Conservation (phyloP, 257 asterid genomes). For the Thymus mandschuricus region DNA sequence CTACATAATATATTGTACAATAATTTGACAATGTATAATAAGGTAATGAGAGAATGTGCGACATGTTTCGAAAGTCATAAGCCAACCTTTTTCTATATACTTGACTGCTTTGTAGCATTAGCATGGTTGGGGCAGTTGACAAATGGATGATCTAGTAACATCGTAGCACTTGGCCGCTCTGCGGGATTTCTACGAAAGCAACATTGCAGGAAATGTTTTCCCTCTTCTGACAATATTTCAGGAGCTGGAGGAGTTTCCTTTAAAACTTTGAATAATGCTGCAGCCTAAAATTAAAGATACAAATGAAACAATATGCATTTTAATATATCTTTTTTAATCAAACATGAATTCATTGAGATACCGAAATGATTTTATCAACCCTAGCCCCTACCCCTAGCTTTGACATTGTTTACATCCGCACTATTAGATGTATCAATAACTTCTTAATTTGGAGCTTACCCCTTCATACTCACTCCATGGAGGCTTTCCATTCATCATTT, state of each 20-base stretch:
- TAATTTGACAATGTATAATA: neutral
- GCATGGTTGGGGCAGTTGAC: conserved; percentile 30
- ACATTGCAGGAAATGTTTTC: conserved; percentile 68
- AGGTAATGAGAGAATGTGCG: too few relatives aligned
- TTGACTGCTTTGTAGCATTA: neutral
- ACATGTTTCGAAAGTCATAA: too few relatives aligned
- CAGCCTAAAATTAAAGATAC: conserved; percentile 49
- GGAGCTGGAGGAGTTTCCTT: conserved; percentile 83
- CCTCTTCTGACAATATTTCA: conserved; percentile 74
- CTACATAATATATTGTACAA: conserved; percentile 46
- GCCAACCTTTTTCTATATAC: conserved; percentile 21
- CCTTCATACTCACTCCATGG: conserved; percentile 99
- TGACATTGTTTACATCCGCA: too few relatives aligned
- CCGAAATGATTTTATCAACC: too few relatives aligned
- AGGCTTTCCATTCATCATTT: conserved; percentile 89
- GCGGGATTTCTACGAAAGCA: conserved; percentile 86
- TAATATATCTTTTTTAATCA: too few relatives aligned
- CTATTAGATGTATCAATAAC: too few relatives aligned
- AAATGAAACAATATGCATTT: too few relatives aligned
- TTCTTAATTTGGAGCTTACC: conserved; percentile 42
- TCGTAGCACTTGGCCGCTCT: conserved; percentile 74
- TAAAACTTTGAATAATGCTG: conserved; percentile 83
- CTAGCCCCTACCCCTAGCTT: too few relatives aligned
- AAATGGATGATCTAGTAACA: conserved; percentile 75
- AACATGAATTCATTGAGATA: too few relatives aligned